A percentile compares a stretch with the other conserved stretches of the same genome.
phyloP scores from a whole-genome alignment of 345 rosid genomes.

The Brassica incana region DNA sequence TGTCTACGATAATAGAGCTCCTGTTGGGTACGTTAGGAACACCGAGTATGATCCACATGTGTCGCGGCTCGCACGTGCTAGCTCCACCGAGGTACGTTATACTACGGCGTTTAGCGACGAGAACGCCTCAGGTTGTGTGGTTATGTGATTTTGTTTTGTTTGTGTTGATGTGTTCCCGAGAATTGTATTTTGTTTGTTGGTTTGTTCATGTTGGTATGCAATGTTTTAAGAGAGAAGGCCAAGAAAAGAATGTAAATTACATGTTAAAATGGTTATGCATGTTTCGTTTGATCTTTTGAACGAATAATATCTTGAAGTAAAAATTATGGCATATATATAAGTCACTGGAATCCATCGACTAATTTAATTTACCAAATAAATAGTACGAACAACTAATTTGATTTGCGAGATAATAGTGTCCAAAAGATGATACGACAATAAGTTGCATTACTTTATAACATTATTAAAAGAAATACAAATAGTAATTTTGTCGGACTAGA shows the following conservation, averaged over 20 bases:
- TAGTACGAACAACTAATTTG: neutral
- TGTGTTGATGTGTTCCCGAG: neutral
- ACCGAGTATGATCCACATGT: constrained; percentile 55
- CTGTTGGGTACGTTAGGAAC: constrained; percentile 77
- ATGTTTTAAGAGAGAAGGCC: neutral
- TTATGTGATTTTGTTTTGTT: constrained; percentile 54
- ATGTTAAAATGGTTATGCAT: neutral
- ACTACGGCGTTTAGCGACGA: constrained; percentile 97
- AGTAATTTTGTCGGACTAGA: neutral
- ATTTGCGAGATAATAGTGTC: neutral
- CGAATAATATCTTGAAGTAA: neutral
- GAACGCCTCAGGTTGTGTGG: constrained; percentile 61
- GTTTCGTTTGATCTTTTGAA: neutral
- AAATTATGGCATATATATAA: neutral
- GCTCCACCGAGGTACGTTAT: constrained; percentile 89
- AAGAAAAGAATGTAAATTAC: neutral
- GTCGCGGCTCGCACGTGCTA: constrained; percentile 83
- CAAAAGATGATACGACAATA: neutral
- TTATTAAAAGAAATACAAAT: neutral
- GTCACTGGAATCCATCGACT: neutral
- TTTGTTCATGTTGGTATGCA: neutral
- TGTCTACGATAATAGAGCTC: constrained; percentile 88
- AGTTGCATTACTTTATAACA: neutral
- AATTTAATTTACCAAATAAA: neutral
- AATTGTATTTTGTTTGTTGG: neutral